Base-by-base conservation (phyloP, 2,329 filamentous ascomycete genomes). In the Chrysosporium keratinophilum region DNA sequence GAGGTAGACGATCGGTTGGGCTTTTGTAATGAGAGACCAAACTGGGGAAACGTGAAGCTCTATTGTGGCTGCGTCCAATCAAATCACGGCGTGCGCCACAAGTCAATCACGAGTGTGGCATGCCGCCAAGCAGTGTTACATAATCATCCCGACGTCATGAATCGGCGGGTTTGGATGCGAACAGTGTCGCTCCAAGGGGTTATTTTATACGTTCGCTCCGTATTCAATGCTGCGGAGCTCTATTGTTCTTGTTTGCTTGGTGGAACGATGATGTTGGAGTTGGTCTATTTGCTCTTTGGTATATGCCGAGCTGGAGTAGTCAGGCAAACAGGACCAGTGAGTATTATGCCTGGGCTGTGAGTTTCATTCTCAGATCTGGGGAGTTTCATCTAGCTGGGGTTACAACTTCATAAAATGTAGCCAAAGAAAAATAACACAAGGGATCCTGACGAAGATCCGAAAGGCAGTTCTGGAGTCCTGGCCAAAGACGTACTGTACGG, bases 61-160 rank as follows among this genome's bases (percentile, higher is more conserved):
- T 34, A 43, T 34, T 43, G 49, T 44, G 46, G 39, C 39, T 34
- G 35, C 49, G 40, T 34, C 49, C 49, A 51, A 51, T 51, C 49
- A 51, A 11, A 43, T 11, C 7, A 20, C 37, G 12, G 10, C 14
- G n/a, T 11, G 23, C 23, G 37, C 15, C 15, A 17, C 15, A 17
- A 17, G 12, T 40, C 15, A 14, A 4, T 40, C 3, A 14, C 37
- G 15, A 40, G 37, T 14, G 37, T 40, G 20, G 7, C n/a, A 3
- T 10, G n/a, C 4, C 9, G 45, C 45, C 31, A 49, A 28, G 9
- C 28, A 11, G 28, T 28, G 20, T 49, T 49, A 49, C 39, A 15
- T 49, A 49, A 49, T 40, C 19, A 9, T 5, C 23, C n/a, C 33
- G 34, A 49, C 46, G 46, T 49, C 46, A 49, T 49, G 4, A 7